Conservation (phyloP, 2,329 filamentous ascomycete species). For the Pseudofabraea citricarpa region DNA sequence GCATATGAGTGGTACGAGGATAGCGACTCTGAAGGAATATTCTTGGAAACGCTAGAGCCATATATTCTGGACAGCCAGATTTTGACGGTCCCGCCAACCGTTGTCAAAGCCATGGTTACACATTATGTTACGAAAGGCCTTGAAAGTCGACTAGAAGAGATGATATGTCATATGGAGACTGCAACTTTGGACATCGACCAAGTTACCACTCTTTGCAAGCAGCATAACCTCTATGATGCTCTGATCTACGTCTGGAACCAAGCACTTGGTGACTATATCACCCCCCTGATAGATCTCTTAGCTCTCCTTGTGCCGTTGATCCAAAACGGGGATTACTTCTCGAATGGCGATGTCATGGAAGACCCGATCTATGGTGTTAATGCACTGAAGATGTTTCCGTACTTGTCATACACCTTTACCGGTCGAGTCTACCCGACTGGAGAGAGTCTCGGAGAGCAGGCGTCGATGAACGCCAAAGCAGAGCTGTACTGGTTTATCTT, state of each 20-base stretch:
- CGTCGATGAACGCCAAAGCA: slow-evolving; percentile 72
- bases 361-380: slow-evolving; percentile 61
- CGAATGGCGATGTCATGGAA: slow-evolving; percentile 49
- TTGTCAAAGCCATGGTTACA: slow-evolving; percentile 80
- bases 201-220: slow-evolving; percentile 83
- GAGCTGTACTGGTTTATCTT: slow-evolving; percentile 93
- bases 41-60: slow-evolving; percentile 83
- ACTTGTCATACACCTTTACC: slow-evolving; percentile 86
- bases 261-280: slow-evolving; percentile 83
- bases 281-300: slow-evolving; percentile 80
- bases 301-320: slow-evolving; percentile 59
- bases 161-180: slow-evolving; percentile 90
- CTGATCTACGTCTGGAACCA: slow-evolving; percentile 97
- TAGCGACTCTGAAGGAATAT: slow-evolving; percentile 64
- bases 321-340: slow-evolving; percentile 47
- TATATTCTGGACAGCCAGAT: slow-evolving; percentile 79
- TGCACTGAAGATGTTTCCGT: slow-evolving; percentile 89
- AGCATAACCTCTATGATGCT: slow-evolving; percentile 89
- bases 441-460: slow-evolving; percentile 64
- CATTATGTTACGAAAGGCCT: slow-evolving; percentile 75
- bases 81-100: slow-evolving; percentile 69
- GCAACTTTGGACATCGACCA: slow-evolving; percentile 91
- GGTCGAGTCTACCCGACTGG: slow-evolving; percentile 89
- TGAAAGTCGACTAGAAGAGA: slow-evolving; percentile 79
- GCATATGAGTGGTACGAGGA: slow-evolving; percentile 90